These are phyloP conservation scores for Globisporangium emineosum DNA, from an alignment of 352 stramenopile species.

Conservation along the genomic window DNA sequence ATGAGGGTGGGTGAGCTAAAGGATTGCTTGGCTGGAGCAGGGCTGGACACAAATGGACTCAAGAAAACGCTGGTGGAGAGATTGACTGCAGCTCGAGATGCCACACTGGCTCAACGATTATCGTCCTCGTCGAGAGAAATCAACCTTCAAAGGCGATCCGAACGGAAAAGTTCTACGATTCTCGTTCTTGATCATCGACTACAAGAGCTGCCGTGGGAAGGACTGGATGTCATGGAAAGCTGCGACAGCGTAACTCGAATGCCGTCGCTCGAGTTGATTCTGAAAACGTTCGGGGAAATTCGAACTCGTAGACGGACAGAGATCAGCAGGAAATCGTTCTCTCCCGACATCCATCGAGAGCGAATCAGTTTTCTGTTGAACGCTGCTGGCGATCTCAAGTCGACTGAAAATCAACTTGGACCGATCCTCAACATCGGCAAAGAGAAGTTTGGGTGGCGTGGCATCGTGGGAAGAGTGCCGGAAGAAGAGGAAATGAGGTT, in stretches of 20 bases:
- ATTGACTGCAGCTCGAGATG: constrained; percentile 31
- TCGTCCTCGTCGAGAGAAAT: constrained; percentile 9
- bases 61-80: constrained; percentile 55
- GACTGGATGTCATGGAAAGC: constrained; percentile 44
- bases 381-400: constrained; percentile 63
- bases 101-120: constrained; percentile 3
- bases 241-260: constrained; percentile 60
- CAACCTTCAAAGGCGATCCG: neutral
- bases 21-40: constrained; percentile 26
- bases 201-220: constrained; percentile 84
- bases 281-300: constrained; percentile 26
- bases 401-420: constrained; percentile 55
- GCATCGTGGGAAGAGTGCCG: constrained; percentile 43
- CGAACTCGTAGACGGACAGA: neutral
- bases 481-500: constrained; percentile 54
- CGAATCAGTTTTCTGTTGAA: constrained; percentile 69
- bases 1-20: constrained; percentile 50
- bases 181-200: constrained; percentile 62
- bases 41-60: constrained; percentile 33
- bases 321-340: neutral
- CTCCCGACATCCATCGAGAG: constrained; percentile 23
- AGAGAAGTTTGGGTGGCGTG: constrained; percentile 43
- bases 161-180: constrained; percentile 35
- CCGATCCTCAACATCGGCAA: constrained; percentile 42
- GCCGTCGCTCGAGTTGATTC: constrained; percentile 62